Conservation (phyloP, 495 filamentous ascomycete species). For the Neurospora intermedia region DNA sequence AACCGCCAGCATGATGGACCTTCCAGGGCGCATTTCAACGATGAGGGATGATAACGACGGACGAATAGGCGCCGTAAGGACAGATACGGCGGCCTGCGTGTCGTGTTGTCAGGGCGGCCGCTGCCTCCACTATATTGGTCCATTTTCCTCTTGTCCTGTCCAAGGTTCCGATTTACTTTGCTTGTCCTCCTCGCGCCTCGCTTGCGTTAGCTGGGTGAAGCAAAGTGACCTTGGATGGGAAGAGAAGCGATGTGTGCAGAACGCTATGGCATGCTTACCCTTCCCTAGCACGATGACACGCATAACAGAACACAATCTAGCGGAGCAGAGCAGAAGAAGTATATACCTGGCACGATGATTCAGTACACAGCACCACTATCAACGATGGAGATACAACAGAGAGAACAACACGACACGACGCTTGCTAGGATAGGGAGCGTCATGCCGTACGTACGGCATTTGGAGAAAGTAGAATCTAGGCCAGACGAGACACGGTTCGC, state of each 20-base stretch:
- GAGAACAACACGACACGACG: neutral
- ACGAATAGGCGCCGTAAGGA: neutral
- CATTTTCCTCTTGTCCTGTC: neutral
- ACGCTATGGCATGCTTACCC: neutral
- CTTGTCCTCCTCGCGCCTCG: neutral
- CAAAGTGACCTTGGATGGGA: neutral
- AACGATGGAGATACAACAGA: neutral
- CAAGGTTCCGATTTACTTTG: neutral
- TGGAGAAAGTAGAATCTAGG: neutral
- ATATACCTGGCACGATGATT: neutral
- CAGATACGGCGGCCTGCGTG: neutral
- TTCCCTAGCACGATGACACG: neutral
- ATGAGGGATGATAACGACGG: neutral
- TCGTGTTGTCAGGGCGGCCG: neutral
- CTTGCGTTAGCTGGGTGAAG: neutral
- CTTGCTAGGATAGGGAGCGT: neutral
- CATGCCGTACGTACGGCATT: neutral
- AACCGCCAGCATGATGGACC: constrained; percentile 9
- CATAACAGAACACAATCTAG: neutral
- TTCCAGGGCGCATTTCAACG: neutral
- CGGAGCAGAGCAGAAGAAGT: neutral
- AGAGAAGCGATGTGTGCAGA: neutral
- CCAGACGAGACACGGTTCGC: neutral
- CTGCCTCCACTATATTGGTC: neutral
- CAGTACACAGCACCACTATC: neutral